phyloP scores from a whole-genome alignment of 257 asterid genomes.

The Euphrasia confusa region DNA sequence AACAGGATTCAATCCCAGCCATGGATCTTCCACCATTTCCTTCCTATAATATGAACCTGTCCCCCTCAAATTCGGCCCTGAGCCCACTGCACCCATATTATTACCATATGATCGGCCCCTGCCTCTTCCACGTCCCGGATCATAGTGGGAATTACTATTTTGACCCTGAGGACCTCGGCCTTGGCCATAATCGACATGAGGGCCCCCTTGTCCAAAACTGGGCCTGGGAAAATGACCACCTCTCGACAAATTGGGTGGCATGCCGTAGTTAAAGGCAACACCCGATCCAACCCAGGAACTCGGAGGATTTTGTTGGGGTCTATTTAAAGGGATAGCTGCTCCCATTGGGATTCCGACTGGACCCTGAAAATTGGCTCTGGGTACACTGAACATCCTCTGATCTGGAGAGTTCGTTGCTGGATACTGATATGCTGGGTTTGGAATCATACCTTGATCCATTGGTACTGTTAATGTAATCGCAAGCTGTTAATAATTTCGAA shows the following conservation, averaged over 20 bases:
- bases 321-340: slow-evolving; percentile 24
- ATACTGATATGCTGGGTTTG: slow-evolving; percentile 33
- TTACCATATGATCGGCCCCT: slow-evolving; percentile 36
- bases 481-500: neutral
- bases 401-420: slow-evolving; percentile 35
- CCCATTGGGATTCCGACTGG: slow-evolving; percentile 33
- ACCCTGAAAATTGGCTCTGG: slow-evolving; percentile 31
- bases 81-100: slow-evolving; percentile 23
- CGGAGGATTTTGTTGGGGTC: slow-evolving; percentile 33
- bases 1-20: slow-evolving; percentile 53
- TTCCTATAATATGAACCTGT: slow-evolving; percentile 43
- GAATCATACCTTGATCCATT: slow-evolving; percentile 24
- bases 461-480: slow-evolving; percentile 36
- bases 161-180: slow-evolving; percentile 38
- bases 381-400: slow-evolving; percentile 34
- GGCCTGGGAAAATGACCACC: slow-evolving; percentile 30
- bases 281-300: slow-evolving; percentile 34
- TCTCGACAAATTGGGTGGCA: slow-evolving; percentile 33
- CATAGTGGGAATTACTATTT: slow-evolving; percentile 29
- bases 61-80: slow-evolving; percentile 35
- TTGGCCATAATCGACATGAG: slow-evolving; percentile 31
- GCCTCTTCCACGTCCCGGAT: slow-evolving; percentile 33
- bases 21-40: slow-evolving; percentile 85
- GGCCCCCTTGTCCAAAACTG: slow-evolving; percentile 26
- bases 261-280: slow-evolving; percentile 26